Conservation (phyloP, 768 basidiomycete genomes). For the Fomitopsis serialis region DNA sequence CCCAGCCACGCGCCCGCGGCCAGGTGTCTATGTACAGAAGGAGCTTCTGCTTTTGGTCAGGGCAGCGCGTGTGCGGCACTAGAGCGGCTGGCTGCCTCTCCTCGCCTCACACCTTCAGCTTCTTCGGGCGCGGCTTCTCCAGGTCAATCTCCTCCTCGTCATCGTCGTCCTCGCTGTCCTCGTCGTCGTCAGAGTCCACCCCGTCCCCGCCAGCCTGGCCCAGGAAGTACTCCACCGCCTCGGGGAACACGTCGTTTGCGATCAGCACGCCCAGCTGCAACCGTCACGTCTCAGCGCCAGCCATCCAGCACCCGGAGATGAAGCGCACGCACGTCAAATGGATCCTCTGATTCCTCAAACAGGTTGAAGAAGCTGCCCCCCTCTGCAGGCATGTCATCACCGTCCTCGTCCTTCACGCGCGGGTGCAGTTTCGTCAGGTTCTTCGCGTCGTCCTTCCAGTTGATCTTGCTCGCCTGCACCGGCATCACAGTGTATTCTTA, state of each 20-base stretch:
- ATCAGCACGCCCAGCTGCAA: constrained; percentile 65
- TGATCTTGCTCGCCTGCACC: constrained; percentile 62
- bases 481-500: not conserved
- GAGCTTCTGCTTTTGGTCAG: not conserved
- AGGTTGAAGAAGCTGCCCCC: constrained; percentile 86
- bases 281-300: constrained; percentile 8
- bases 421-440: constrained; percentile 79
- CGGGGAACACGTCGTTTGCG: constrained; percentile 74
- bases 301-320: not conserved
- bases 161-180: constrained; percentile 64
- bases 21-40: not conserved
- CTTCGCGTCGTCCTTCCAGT: constrained; percentile 77
- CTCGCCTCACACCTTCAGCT: constrained; percentile 39
- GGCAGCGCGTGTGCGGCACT: not conserved
- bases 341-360: constrained; percentile 64
- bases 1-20: not conserved
- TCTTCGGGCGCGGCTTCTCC: constrained; percentile 77
- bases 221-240: constrained; percentile 79
- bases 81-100: not conserved
- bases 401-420: constrained; percentile 53
- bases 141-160: constrained; percentile 85
- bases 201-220: constrained; percentile 59
- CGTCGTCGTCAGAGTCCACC: constrained; percentile 60
- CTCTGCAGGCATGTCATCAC: constrained; percentile 58
- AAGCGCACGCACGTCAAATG: constrained; percentile 51